Conservation (phyloP, 306 rosid species). For the Citrullus colocynthis region DNA sequence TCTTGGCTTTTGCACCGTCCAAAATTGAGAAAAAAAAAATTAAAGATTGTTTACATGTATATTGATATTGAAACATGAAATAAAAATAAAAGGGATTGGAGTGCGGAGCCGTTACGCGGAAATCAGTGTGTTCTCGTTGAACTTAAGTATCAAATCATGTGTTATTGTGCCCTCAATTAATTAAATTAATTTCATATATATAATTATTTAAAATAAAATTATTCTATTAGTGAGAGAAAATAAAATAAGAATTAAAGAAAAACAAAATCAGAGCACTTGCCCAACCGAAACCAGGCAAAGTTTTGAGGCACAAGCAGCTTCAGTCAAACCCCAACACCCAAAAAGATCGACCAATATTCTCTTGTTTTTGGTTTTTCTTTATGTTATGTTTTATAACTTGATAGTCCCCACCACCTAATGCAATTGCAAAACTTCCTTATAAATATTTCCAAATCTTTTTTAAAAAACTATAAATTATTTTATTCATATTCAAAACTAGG, state of each 20-base stretch:
- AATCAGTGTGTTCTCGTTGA: background rate
- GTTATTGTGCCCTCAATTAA: background rate
- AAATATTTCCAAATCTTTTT: background rate
- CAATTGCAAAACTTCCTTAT: background rate
- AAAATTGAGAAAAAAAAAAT: background rate
- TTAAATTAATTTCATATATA: background rate
- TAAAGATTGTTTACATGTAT: background rate
- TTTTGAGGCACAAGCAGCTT: background rate
- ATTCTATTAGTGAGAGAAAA: background rate
- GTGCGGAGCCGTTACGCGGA: background rate
- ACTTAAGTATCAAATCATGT: background rate
- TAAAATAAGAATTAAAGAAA: background rate
- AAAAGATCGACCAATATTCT: slow-evolving; percentile 6
- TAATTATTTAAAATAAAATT: background rate
- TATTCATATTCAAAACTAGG: background rate
- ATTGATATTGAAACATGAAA: background rate
- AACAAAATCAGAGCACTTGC: background rate
- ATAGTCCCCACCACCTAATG: background rate
- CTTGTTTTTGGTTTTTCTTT: background rate
- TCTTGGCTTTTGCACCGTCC: slow-evolving; percentile 3
- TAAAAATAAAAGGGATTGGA: background rate
- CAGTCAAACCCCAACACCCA: background rate
- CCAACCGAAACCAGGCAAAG: slow-evolving; percentile 6
- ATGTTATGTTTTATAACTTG: background rate
- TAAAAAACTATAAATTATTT: background rate